Conservation (phyloP, 805 yeast species). For the Komagataella pseudopastoris region DNA sequence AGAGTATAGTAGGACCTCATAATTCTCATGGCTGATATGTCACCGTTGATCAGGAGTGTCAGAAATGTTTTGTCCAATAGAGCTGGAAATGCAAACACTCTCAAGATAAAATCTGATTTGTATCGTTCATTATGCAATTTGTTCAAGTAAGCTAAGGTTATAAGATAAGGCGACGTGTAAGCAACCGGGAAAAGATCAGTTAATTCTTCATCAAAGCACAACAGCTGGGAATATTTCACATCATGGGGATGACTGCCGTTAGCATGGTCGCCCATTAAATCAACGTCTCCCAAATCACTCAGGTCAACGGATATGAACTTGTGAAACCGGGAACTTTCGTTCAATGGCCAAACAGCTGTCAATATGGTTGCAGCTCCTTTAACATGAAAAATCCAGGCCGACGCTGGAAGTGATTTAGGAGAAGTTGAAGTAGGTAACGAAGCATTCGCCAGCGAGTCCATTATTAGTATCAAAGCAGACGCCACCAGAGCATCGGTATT, state of each 20-base stretch:
- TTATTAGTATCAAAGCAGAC: slow-evolving; percentile 73
- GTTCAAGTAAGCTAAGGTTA: slow-evolving; percentile 78
- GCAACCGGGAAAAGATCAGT: slow-evolving; percentile 81
- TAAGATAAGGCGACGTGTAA: slow-evolving; percentile 69
- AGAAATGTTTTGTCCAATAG: slow-evolving; percentile 70
- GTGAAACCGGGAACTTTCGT: slow-evolving; percentile 51
- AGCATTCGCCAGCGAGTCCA: slow-evolving; percentile 93
- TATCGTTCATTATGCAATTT: slow-evolving; percentile 70
- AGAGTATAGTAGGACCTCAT: slow-evolving; percentile 81
- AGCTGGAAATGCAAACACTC: slow-evolving; percentile 91
- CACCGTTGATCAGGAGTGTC: slow-evolving; percentile 71
- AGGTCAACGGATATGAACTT: slow-evolving; percentile 74
- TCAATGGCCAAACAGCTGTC: slow-evolving; percentile 92
- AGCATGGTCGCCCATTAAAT: slow-evolving; percentile 7
- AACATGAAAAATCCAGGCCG: slow-evolving; percentile 95
- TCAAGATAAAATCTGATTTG: slow-evolving; percentile 72
- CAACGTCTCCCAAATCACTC: slow-evolving; percentile 75
- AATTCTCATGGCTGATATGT: slow-evolving; percentile 77
- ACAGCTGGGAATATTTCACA: slow-evolving; percentile 37
- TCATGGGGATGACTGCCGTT: slow-evolving; percentile 5
- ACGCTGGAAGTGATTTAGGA: slow-evolving; percentile 65
- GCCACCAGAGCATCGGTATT: slow-evolving; percentile 93
- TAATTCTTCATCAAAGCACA: slow-evolving; percentile 78
- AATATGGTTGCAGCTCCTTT: slow-evolving; percentile 94
- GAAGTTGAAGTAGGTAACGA: slow-evolving; percentile 37